Conservation (phyloP, 2,329 filamentous ascomycete species). For the Cylindrodendrum hubeiense region DNA sequence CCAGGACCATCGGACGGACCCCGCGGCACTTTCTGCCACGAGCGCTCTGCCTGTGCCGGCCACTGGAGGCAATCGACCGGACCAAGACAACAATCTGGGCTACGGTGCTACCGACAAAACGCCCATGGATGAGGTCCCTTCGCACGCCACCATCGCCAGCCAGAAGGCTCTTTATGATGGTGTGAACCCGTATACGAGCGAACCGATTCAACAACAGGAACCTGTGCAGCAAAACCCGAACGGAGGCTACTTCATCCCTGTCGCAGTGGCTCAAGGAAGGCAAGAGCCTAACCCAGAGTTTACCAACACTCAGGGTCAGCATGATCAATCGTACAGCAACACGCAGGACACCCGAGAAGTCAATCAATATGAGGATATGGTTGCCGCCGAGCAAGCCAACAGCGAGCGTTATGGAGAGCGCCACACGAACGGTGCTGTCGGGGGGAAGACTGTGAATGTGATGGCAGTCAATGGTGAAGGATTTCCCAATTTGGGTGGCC, state of each 20-base stretch:
- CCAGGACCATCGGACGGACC: constrained; percentile 59
- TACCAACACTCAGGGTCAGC: constrained; percentile 14
- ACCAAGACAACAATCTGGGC: constrained; percentile 49
- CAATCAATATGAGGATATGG: constrained; percentile 21
- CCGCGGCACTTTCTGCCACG: constrained; percentile 70
- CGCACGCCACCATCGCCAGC: constrained; percentile 63
- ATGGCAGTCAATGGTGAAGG: constrained; percentile 37
- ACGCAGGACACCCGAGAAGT: constrained; percentile 17
- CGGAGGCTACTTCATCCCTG: constrained; percentile 16
- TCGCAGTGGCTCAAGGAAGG: constrained; percentile 27
- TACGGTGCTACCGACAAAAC: constrained; percentile 61
- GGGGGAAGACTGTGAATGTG: constrained; percentile 31
- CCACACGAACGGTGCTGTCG: constrained; percentile 26
- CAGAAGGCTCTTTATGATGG: constrained; percentile 66
- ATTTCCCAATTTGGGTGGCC: constrained; percentile 39
- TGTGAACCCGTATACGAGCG: constrained; percentile 68
- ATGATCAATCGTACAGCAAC: constrained; percentile 18
- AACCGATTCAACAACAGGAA: constrained; percentile 49
- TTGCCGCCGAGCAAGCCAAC: constrained; percentile 11
- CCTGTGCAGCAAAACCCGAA: constrained; percentile 31
- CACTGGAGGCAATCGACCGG: constrained; percentile 48
- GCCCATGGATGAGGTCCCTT: constrained; percentile 62
- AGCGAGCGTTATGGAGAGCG: constrained; percentile 24
- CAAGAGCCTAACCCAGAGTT: constrained; percentile 24
- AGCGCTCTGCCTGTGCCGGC: constrained; percentile 60